Base-by-base conservation (phyloP, 1,284 basidiomycete genomes). In the Rhodotorula sp. region DNA sequence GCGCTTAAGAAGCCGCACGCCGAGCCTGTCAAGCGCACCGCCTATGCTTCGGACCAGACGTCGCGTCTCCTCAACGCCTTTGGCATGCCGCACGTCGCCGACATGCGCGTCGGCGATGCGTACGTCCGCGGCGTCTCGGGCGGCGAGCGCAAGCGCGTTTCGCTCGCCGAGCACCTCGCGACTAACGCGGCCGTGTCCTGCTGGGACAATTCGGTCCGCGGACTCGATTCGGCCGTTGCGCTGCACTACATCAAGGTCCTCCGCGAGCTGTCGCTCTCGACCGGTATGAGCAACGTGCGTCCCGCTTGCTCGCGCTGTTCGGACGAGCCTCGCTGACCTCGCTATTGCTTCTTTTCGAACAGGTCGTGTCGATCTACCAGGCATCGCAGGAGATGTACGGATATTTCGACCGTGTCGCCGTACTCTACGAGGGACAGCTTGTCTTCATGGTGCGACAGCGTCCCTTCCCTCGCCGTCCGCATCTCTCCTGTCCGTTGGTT, bases 361-460 rank as follows among this genome's bases (percentile, higher is more conserved):
- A 50, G 48, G 27, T 57, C 27, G 50, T 69, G 25, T 53, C 67
- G 22, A 82, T 86, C 71, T 79, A 82, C 70, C 82, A 82, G 58
- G 86, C 87, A 46, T 85, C 87, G 61, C 80, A 81, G 87, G 90
- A 81, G 83, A 92, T 77, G 80, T 91, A 74, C 79, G 81, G 86
- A 55, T 50, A 37, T 41, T 92, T 92, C 76, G 89, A 91, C 82
- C 91, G 91, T 80, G 88, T 91, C 73, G 72, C 78, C 69, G 87
- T 96, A 34, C 83, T 95, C 62, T 88, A 92, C 81, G 84, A 91
- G 80, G 93, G 93, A 25, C 88, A 87, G 53, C 89, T 91, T 80
- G 91, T 91, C 37, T 95, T 88, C 85, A 92, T 88, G 80, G 39
- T 39, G 39, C 39, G 39, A 9, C 39, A 7, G 7, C 39, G 15